Base-by-base conservation (phyloP, 805 yeast genomes). In the Blastobotrys parvus region DNA sequence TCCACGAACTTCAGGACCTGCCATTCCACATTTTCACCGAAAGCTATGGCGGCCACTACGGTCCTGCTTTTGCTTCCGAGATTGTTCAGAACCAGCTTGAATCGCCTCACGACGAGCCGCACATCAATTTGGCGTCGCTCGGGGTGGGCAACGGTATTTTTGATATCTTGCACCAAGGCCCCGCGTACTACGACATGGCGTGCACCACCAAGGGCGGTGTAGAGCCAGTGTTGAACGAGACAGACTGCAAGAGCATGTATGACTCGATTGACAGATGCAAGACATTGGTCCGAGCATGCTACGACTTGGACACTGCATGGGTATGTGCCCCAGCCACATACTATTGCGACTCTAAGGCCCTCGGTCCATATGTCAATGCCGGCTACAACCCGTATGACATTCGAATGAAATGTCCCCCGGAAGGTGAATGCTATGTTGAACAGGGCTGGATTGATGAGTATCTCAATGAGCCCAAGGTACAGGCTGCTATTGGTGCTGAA, bases 21-120 rank as follows among this genome's bases (percentile, higher is more conserved):
- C 82, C 92, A 87, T 86, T 88, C 79, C 95, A 88, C 65, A 84
- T 88, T 61, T 82, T 95, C 40, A 96, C 97, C 55, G 97, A 88
- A 64, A 83, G 94, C 15, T 88, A 89, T 59, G 97, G 90, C 21
- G 97, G 97, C 42, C 95, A 87, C 64, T 89, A 90, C 68, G 82
- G 90, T 52, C 98, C 98, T 15, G 85, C 75, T 13, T 84, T 77
- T 54, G 82, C 80, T 38, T 67, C 69, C 38, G 80, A 76, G 55
- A 75, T 78, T 45, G 47, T 68, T 64, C 71, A 68, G 50, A 67
- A 77, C 54, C 68, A 75, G 33, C 86, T 83, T 56, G 30, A 25
- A 11, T 11, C 10, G 11, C 29, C 88, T 38, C 64, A 53, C 47
- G 72, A 75, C 27, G 81, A 79, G 57, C 67, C 78, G 51, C 59